Base-by-base conservation (phyloP, 129 eudicot genomes). In the Pseudognaphalium luteoalbum region DNA sequence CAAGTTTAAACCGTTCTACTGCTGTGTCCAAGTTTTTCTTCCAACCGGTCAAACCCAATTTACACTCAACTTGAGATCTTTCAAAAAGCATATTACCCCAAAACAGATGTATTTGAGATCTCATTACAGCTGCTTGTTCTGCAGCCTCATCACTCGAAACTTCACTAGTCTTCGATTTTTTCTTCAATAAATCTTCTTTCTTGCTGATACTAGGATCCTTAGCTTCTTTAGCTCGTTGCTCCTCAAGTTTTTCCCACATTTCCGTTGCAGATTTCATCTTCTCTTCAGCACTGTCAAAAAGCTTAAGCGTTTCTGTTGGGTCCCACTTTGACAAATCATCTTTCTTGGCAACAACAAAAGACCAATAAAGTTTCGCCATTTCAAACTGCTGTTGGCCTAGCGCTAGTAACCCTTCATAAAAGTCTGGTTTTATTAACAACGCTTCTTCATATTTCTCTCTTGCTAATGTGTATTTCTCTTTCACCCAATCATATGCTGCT, bases 41-140 rank as follows among this genome's bases (percentile, higher is more conserved):
- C 98, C 98, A 94, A 52, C 93, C 97, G 10, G 73, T 32, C 71
- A 85, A 59, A 33, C 90, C 86, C 82, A 94, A 82, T 64, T 89
- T 91, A 70, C 85, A 91, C 75, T 94, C 98, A 35, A 94, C 90
- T 75, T 94, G 98, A 81, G 98, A 94, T 61, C 97, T 83, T 87
- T 94, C 98, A 66, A 88, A 94, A 56, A 91, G 93, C 98, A 94
- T 94, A 66, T 94, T 94, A 22, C 98, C 98, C 98, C 98, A 94
- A 67, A 91, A 94, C 15, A 94, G 80, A 87, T 94, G 97, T 69
- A 94, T 94, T 57, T 94, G 98, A 17, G 97, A 88, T 71, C 92
- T 86, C 98, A 94, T 94, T 22, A 91, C 93, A 28, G 91, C 98
- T 33, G 93, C 98, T 71, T 94, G 98, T 52, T 94, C 97, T 10